Percentiles rank a stretch among this genome's conserved stretches.
These are phyloP conservation scores for Apiotrichum domesticum DNA, from an alignment of 1,284 basidiomycete species.

Conservation along the genomic window DNA sequence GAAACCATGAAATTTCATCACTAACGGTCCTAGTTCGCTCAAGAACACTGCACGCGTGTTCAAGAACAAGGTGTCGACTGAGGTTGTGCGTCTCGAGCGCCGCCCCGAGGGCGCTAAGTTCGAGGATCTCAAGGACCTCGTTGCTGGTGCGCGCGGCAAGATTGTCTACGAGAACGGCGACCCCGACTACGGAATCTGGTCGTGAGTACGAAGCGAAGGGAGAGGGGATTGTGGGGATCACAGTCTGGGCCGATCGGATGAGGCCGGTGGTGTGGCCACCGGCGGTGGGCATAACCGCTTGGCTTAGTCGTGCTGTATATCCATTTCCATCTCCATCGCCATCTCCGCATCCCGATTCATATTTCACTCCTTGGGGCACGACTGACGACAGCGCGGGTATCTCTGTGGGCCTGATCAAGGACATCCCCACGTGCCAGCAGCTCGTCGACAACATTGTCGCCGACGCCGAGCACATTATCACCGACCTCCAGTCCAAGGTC, in stretches of 20 bases:
- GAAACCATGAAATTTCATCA: too few species aligned
- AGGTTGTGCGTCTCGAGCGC: conserved; percentile 75
- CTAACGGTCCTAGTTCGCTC: conserved; percentile 50
- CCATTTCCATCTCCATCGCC: too few species aligned
- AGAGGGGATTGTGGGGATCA: neutral
- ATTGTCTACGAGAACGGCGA: conserved; percentile 80
- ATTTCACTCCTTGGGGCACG: neutral
- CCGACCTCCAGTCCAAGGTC: conserved; percentile 47
- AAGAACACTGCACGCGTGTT: conserved; percentile 82
- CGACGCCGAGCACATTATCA: conserved; percentile 69
- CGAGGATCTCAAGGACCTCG: conserved; percentile 73
- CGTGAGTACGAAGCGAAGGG: conserved; percentile 23
- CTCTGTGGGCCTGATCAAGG: conserved; percentile 72
- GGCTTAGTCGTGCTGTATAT: too few species aligned
- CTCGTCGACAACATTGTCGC: conserved; percentile 65
- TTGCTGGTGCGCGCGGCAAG: conserved; percentile 63
- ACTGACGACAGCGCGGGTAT: conserved; percentile 58
- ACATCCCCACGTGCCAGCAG: conserved; percentile 76
- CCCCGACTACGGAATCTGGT: conserved; percentile 80
- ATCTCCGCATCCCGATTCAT: neutral
- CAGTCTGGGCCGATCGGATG: neutral
- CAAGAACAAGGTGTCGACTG: conserved; percentile 52
- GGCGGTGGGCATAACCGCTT: too few species aligned
- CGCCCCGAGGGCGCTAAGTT: conserved; percentile 81
- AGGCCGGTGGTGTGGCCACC: neutral